Base-by-base conservation (phyloP, 2,329 filamentous ascomycete species). In the Cephalotrichum gorgonifer region DNA sequence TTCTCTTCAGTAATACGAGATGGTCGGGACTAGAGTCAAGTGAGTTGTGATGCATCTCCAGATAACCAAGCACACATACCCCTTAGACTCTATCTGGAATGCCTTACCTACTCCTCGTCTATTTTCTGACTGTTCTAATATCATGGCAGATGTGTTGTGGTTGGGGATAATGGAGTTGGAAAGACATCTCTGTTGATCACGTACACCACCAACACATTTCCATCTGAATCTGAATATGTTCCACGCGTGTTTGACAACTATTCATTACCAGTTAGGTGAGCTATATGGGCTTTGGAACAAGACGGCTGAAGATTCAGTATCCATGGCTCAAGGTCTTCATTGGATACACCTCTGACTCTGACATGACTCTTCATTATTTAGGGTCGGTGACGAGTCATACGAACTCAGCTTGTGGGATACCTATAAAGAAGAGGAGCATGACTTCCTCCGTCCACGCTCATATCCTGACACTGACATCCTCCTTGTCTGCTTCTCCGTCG, bases 191-290 rank as follows among this genome's bases (percentile, higher is more conserved):
- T 98, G 56, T 82, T 98, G 65, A 98, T 98, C 74, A 95, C 88
- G 67, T 98, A 98, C 73, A 98, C 93, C 56, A 98, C 93, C 56
- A 98, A 98, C 79, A 97, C 97, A 64, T 98, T 98, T 69, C 93
- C 93, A 31, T 96, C 90, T 61, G n/a, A n/a, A n/a, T n/a, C n/a
- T n/a, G 93, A 98, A 90, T 98, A 98, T 69, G 93, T 98, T 51
- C 93, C 93, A 47, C 98, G 93, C 27, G 93, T 98, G 55, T 98
- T 98, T 70, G 93, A 98, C 71, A 98, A 98, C 73, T 98, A 98
- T 79, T 93, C 93, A 51, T 93, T 98, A 66, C 97, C 93, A 57
- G 93, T 98, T 58, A 98, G 97, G 93, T 96, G 78, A 83, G 89
- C 84, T 50, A 31, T 48, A 44, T 48, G 41, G 52, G 57, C 52